Base-by-base conservation (phyloP, 23 red algal species). In the Gracilariopsis chorda region DNA sequence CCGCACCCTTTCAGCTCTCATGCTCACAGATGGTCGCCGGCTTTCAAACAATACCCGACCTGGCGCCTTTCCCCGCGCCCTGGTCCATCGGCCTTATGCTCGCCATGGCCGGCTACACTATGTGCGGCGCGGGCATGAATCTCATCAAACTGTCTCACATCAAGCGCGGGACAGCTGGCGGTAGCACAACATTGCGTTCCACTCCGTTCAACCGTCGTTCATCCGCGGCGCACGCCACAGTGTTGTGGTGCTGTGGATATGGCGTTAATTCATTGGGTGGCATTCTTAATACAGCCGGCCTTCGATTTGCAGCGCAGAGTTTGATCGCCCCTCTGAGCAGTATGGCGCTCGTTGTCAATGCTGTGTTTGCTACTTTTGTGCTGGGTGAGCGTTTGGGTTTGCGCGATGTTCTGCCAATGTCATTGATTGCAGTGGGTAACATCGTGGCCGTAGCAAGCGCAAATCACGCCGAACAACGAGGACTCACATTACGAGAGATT, bases 101-200 rank as follows among this genome's bases (percentile, higher is more conserved):
- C 11, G 92, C 80, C 32, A 82, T 87, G 40, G 78, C 64, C 7
- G 92, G 92, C 20, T 94, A 94, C 48, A 87, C 83, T 16, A 61
- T 94, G 28, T 88, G 83, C 69, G 92, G 92, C 37, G 81, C 84
- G 14, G 92, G 92, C 44, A 86, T 94, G 80, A 94, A 94, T 55
- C 62, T 94, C 19, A 94, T 94, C 77, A 79, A 86, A n/a, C 83
- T 94, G 23, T 94, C 92, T 25, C 92, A 94, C 61, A 83, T 94
- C 29, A 91, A 91, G 39, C 65, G 85, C 21, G 85, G 85, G 28
- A 78, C 72, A 7, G 33, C 55, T 47, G 33, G 14, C 51, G 51
- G 51, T 47, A 80, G 48, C 52, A 47, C 88, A 1, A 51, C 75
- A n/a, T 64, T 91, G 19, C 74, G 77, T 11, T 53, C 44, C 32